Base-by-base conservation (phyloP, 306 rosid species). In the Fragaria ananassa region DNA sequence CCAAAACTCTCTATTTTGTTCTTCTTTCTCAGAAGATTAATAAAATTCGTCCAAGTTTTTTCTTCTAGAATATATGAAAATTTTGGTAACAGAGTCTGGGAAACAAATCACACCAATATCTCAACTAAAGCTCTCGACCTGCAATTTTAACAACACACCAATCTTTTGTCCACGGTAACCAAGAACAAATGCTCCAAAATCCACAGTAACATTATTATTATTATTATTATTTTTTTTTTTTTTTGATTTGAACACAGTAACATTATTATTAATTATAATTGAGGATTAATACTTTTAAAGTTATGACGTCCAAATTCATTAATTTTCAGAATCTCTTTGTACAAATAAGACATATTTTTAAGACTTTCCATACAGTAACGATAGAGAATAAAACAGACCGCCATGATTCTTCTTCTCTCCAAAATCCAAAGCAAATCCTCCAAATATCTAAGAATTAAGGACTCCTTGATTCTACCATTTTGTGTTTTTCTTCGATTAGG, bases 391-490 rank as follows among this genome's bases (percentile, higher is more conserved):
- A 54, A 53, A 10, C 50, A 39, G 27, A 54, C 37, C 23, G 25
- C 25, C 25, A 53, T 27, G 8, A 49, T 10, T 31, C 46, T 39
- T 37, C 39, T 35, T 37, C 6, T 35, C 37, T 72, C 67, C 45
- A 27, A 56, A 72, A 37, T 56, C 47, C 13, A 71, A 17, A 51
- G 8, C 6, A 17, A 19, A 34, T 50, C 27, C 18, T 49, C 74
- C 27, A 3, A 70, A 47, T 8, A n/a, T 7, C 8, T 3, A 9
- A 53, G 64, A 31, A 53, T 18, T 37, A 53, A n/a, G 44, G 34
- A 53, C 64, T 50, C 60, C 49, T 49, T 51, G 64, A 72, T 54
- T 53, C 75, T 71, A 35, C 75, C 75, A 51, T 53, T 49, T 35
- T 71, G 25, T 35, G n/a, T 6, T 71, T 21, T 71, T 23, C 41